Evolutionary conservation across 768 basidiomycete genomes (phyloP).

Genomic region (Mycena polygramma): DNA sequence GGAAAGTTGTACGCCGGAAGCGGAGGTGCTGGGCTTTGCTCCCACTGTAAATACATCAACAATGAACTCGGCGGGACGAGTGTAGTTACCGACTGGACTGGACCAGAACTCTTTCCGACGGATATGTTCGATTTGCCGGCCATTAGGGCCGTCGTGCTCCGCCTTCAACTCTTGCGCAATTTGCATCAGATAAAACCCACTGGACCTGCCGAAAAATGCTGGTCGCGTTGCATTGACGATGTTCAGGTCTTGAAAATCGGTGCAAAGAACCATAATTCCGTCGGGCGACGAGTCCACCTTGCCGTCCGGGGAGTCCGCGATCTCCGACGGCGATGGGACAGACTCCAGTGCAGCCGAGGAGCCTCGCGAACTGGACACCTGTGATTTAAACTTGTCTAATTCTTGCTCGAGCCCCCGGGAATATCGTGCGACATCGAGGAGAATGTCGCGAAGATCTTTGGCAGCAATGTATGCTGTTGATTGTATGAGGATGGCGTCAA

Average conservation of each 20-base stretch:
- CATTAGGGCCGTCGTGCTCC: conserved; percentile 47
- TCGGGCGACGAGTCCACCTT: conserved; percentile 18
- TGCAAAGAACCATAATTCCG: conserved; percentile 18
- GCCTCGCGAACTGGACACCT: neutral
- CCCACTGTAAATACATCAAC: conserved; percentile 26
- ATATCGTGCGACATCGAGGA: conserved; percentile 34
- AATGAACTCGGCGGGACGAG: neutral
- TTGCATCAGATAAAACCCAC: conserved; percentile 46
- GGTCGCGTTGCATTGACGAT: conserved; percentile 21
- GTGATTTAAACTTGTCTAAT: conserved; percentile 8
- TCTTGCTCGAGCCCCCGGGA: conserved; percentile 27
- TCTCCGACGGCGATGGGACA: neutral
- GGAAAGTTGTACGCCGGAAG: conserved; percentile 42
- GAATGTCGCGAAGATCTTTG: conserved; percentile 25
- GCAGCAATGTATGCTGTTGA: conserved; percentile 36
- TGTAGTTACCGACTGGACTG: conserved; percentile 44
- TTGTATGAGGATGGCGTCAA: conserved; percentile 29
- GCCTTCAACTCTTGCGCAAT: conserved; percentile 55
- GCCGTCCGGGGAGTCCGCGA: neutral
- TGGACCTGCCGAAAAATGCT: conserved; percentile 46
- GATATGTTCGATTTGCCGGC: conserved; percentile 1
- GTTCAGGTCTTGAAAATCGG: conserved; percentile 15
- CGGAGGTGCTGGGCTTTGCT: conserved; percentile 1
- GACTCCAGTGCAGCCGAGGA: neutral
- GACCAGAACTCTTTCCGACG: conserved; percentile 35